Evolutionary conservation across 192 early-diverging fungal genomes (phyloP).

Genomic region (Coemansia sp.): DNA sequence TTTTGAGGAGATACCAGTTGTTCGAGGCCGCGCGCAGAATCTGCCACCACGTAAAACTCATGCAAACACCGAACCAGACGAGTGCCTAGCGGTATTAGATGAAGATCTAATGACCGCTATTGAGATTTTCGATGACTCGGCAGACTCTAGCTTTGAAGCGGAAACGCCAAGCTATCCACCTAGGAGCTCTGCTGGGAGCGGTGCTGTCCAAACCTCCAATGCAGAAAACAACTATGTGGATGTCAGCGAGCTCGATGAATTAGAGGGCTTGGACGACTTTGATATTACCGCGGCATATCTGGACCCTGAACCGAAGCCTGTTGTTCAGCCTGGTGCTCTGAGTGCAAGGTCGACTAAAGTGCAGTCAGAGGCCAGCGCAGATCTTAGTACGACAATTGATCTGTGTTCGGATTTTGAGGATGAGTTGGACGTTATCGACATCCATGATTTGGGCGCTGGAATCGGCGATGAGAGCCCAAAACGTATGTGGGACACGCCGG

Average conservation of each 20-base stretch:
- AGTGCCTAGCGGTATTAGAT: constrained; percentile 17
- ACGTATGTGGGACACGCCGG: neutral
- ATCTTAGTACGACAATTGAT: constrained; percentile 13
- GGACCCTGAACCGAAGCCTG: neutral
- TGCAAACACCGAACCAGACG: neutral
- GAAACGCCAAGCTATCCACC: neutral
- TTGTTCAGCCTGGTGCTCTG: neutral
- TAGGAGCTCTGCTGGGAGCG: neutral
- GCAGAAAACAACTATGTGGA: neutral
- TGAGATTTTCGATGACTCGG: constrained; percentile 34
- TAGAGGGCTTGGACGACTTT: constrained; percentile 3
- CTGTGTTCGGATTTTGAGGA: constrained; percentile 24
- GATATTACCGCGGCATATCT: neutral
- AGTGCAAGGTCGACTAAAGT: neutral
- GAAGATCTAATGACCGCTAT: constrained; percentile 22
- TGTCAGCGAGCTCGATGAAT: neutral
- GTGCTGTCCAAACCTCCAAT: neutral
- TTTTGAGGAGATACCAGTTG: neutral
- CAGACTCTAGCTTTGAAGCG: neutral
- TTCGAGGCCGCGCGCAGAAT: neutral
- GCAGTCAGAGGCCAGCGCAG: neutral
- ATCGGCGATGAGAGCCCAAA: constrained; percentile 9
- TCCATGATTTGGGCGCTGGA: constrained; percentile 18
- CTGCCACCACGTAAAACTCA: neutral
- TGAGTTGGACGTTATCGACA: constrained; percentile 20